phyloP scores from a whole-genome alignment of 306 rosid genomes.

The Pyrus pyrifolia region DNA sequence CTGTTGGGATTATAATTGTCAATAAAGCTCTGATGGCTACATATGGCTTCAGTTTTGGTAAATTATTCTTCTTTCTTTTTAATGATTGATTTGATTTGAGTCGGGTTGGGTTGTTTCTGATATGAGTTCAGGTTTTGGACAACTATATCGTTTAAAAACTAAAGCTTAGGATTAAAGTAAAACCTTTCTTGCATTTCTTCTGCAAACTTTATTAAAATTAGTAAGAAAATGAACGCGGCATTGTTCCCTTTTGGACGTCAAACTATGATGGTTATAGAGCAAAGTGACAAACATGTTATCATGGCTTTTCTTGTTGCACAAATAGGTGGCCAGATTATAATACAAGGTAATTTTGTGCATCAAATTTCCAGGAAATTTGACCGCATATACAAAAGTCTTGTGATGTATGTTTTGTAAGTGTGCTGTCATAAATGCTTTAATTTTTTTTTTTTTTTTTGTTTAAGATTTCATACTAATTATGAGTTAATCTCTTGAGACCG shows the following conservation, averaged over 20 bases:
- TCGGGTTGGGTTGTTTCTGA: background rate
- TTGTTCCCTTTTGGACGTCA: background rate
- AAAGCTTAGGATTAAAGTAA: background rate
- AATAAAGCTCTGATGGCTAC: conserved; percentile 89
- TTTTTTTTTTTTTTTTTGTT: no score
- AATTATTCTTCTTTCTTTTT: background rate
- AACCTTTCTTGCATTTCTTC: background rate
- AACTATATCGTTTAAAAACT: background rate
- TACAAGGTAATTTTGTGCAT: background rate
- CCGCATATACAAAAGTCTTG: background rate
- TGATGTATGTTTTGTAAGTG: background rate
- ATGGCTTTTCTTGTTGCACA: background rate
- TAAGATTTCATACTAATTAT: no score
- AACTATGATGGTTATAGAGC: background rate
- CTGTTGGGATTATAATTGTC: conserved; percentile 81
- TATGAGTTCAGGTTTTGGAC: background rate
- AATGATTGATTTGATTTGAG: background rate
- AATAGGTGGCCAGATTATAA: background rate
- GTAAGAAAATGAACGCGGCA: background rate
- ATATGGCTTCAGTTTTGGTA: conserved; percentile 89
- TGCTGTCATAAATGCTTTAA: background rate
- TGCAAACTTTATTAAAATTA: background rate
- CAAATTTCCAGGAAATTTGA: background rate
- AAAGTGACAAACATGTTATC: background rate
- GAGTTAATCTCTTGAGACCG: background rate